Base-by-base conservation (phyloP, 2,329 filamentous ascomycete species). In the Arthroderma sp. region DNA sequence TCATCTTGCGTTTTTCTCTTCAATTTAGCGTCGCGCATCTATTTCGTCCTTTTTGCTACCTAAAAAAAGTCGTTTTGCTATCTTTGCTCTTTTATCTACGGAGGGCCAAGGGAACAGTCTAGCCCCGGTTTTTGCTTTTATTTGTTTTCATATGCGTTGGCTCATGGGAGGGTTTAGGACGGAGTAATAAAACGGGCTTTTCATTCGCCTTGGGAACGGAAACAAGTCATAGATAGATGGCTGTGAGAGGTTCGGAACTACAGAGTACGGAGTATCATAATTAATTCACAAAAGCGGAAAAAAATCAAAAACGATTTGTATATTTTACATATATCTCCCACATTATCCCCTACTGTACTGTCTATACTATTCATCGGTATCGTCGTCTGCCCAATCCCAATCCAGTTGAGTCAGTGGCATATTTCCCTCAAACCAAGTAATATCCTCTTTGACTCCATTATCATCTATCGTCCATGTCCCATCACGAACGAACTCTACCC, bases 281-380 rank as follows among this genome's bases (percentile, higher is more conserved):
- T 49, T 35, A 25, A 21, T 13, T 15, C n/a, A 19, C 19, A 57
- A 56, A 44, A n/a, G n/a, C n/a, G n/a, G n/a, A 58, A 47, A 56
- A 38, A 56, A 43, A 39, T 60, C 13, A 15, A 43, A 33, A 13
- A 31, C 1, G 2, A 11, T 28, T 49, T 49, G 4, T 51, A 51
- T 47, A 47, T 47, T 25, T 25, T 43, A 31, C 28, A 31, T 43
- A 19, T 21, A 43, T 19, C 4, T 43, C 17, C 6, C 17, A 5
- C 39, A 4, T 43, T 8, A 4, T 43, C n/a, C 13, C 35, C 4
- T 13, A 13, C 15, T 38, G 13, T 13, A n/a, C 13, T 2, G 4
- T 13, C 35, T n/a, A n/a, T n/a, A n/a, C n/a, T n/a, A n/a, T n/a
- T n/a, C n/a, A n/a, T n/a, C n/a, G n/a, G n/a, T n/a, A n/a, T n/a